Percentiles rank a stretch among this genome's conserved stretches.
These are phyloP conservation scores for Geum urbanum DNA, from an alignment of 306 rosid species.

Conservation along the genomic window DNA sequence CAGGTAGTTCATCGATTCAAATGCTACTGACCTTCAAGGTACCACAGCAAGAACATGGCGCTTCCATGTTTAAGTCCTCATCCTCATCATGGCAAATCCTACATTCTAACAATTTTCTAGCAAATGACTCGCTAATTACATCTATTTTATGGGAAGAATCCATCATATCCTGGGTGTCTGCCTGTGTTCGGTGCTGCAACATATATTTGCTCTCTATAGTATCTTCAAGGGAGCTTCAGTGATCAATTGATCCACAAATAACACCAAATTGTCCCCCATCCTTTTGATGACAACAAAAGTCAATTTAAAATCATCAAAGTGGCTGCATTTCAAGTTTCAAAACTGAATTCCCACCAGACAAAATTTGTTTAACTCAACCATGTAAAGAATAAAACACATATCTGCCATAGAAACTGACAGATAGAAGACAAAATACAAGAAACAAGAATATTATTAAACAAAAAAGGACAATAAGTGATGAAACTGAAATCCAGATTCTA, in stretches of 20 bases:
- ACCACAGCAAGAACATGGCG: constrained; percentile 84
- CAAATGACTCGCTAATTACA: constrained; percentile 26
- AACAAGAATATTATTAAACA: not conserved
- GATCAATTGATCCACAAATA: constrained; percentile 39
- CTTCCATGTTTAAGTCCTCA: constrained; percentile 66
- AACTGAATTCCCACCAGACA: not conserved
- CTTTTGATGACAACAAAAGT: constrained; percentile 21
- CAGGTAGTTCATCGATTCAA: constrained; percentile 9
- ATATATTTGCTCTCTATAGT: constrained; percentile 28
- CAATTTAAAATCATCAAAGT: not conserved
- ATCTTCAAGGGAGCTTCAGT: constrained; percentile 41
- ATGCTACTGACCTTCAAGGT: constrained; percentile 65
- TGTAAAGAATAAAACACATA: not conserved
- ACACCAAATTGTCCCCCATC: constrained; percentile 42
- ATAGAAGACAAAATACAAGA: not conserved
- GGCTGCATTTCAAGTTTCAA: not conserved
- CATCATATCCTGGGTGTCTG: constrained; percentile 34
- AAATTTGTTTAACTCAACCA: too few species aligned
- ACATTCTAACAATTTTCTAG: constrained; percentile 48
- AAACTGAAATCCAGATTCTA: not conserved
- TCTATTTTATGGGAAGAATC: constrained; percentile 35
- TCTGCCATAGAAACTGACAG: constrained; percentile 1
- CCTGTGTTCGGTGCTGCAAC: constrained; percentile 27
- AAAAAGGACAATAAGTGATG: not conserved
- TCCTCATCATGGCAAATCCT: constrained; percentile 88